Percentiles rank a stretch among this genome's conserved stretches.
Evolutionary conservation across 495 filamentous ascomycete species (phyloP).

Genomic region (Lophiostoma macrostomum): DNA sequence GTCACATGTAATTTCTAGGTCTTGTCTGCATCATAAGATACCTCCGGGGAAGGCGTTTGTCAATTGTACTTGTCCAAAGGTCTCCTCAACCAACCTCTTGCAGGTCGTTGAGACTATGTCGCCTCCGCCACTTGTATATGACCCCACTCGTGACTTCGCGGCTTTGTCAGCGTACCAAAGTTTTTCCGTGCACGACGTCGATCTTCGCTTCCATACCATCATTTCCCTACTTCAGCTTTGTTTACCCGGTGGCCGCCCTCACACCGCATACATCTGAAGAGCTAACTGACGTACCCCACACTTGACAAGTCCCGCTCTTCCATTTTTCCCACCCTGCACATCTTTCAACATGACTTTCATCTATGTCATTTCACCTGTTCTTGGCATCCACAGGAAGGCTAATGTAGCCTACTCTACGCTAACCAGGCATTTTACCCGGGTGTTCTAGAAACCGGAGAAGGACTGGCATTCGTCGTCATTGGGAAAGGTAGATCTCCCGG

Average conservation of each 20-base stretch:
- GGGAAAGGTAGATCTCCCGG: too few relatives aligned
- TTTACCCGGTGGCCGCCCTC: constrained; percentile 23
- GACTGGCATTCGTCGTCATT: too few relatives aligned
- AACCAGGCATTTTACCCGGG: constrained; percentile 12
- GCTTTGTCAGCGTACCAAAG: not conserved
- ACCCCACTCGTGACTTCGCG: constrained; percentile 10
- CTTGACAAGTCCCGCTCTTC: not conserved
- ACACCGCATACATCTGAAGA: not conserved
- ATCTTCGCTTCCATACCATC: too few relatives aligned
- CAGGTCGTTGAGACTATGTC: not conserved
- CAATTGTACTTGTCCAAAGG: not conserved
- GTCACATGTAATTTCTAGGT: too few relatives aligned
- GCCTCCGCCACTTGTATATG: not conserved
- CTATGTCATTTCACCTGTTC: not conserved
- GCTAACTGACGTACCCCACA: constrained; percentile 24
- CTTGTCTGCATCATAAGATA: too few relatives aligned
- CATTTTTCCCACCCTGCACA: constrained; percentile 8
- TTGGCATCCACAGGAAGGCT: not conserved
- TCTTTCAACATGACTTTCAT: not conserved
- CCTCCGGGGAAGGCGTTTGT: not conserved
- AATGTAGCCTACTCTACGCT: not conserved
- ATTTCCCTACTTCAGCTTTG: not conserved
- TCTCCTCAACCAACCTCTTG: too few relatives aligned
- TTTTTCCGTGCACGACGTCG: constrained; percentile 10
- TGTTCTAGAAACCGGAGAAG: too few relatives aligned